Evolutionary conservation across 1,139 yeast genomes (phyloP).

Genomic region (Lodderomyces elongisporus): DNA sequence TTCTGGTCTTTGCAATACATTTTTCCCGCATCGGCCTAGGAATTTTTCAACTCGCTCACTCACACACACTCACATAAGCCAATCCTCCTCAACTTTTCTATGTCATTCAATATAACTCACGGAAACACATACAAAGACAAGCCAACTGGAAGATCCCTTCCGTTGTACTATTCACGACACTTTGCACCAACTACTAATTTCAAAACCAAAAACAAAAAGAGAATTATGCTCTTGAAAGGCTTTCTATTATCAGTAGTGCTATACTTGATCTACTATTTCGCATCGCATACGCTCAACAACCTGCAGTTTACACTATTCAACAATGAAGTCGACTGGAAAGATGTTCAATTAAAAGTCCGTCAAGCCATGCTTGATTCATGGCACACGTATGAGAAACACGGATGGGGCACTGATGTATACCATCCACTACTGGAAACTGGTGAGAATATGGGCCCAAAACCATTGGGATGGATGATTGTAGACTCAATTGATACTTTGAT

Average conservation of each 20-base stretch:
- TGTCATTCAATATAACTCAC: no score
- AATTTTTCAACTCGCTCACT: no score
- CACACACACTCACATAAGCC: no score
- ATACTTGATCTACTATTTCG: constrained; percentile 27
- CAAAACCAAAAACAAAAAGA: constrained; percentile 15
- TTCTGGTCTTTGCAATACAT: no score
- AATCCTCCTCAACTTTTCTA: constrained; percentile 3
- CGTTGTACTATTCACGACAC: constrained; percentile 27
- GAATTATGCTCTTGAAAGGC: constrained; percentile 40
- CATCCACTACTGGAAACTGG: constrained; percentile 55
- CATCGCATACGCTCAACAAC: constrained; percentile 1
- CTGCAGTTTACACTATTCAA: neutral
- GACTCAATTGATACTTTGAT: constrained; percentile 83
- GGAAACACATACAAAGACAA: constrained; percentile 14
- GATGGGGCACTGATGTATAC: constrained; percentile 61
- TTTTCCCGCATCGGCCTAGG: no score
- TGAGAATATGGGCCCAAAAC: constrained; percentile 75
- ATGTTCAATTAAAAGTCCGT: constrained; percentile 52
- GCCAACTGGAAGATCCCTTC: constrained; percentile 16
- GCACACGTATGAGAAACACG: constrained; percentile 70
- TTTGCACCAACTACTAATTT: no score
- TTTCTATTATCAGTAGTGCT: constrained; percentile 34
- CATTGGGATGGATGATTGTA: constrained; percentile 93
- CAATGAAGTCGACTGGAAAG: constrained; percentile 26
- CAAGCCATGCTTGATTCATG: constrained; percentile 71